Base-by-base conservation (phyloP, 2,329 filamentous ascomycete species). In the Hymenoscyphus scutula region DNA sequence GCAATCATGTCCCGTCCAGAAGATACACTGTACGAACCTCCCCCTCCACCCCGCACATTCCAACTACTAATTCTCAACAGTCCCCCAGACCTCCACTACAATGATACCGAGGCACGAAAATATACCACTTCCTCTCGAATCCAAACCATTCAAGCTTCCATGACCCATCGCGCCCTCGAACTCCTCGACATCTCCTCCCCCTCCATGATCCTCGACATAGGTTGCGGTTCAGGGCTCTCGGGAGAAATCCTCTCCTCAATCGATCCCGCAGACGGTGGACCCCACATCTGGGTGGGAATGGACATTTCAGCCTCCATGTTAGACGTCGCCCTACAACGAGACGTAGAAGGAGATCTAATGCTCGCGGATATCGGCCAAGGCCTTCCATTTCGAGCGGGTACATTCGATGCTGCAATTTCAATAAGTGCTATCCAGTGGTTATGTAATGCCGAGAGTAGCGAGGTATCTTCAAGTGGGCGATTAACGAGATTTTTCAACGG, bases 391-490 rank as follows among this genome's bases (percentile, higher is more conserved):
- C 88, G 95, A 17, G 86, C 95, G 0, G 95, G 95, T 34, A 86
- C 89, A 0, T 99, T 99, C 74, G 95, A 99, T 75, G 95, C 94
- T 0, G 95, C 95, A 25, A 92, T 99, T 70, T 92, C 88, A 72
- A 98, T 99, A 74, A 92, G 87, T 69, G 95, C 95, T 0, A 90
- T 99, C n/a, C 95, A 99, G 77, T 99, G 95, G 95, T 82, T 99
- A 32, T 99, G 95, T 77, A 98, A 97, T 76, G 95, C 94, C 48
- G 95, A 98, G 76, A 90, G 85, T 64, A 91, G 86, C 73, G 92
- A 96, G 57, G 93, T 95, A 0, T 90, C 85, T 0, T 90, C 92
- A 0, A 84, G 89, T 30, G 91, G 90, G 0, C 81, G 95, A 5
- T 77, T 99, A 29, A 84, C 85, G 4, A 82, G 94, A 53, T 99